Percentiles rank a stretch among this genome's conserved stretches.
These are phyloP conservation scores for Suhomyces vadensis DNA, from an alignment of 805 yeast genomes.

Conservation along the genomic window DNA sequence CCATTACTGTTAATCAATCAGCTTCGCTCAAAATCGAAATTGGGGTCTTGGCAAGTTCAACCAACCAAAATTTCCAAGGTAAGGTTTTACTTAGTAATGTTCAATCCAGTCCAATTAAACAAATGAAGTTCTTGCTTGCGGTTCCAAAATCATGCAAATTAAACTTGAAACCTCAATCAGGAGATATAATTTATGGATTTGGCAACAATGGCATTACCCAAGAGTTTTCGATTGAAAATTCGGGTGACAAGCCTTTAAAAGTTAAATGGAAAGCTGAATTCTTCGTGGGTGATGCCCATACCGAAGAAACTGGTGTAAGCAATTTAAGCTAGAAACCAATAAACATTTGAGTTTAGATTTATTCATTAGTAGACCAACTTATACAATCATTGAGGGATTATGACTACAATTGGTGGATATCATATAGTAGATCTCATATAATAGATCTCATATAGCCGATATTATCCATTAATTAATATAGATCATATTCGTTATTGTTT, in stretches of 20 bases:
- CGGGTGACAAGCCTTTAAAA: slow-evolving; percentile 47
- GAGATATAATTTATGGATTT: slow-evolving; percentile 50
- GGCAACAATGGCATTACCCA: slow-evolving; percentile 55
- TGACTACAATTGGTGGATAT: no score
- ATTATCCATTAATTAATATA: no score
- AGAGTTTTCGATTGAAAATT: slow-evolving; percentile 42
- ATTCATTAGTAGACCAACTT: no score
- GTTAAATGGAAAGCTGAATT: slow-evolving; percentile 76
- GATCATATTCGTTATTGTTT: no score
- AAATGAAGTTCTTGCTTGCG: slow-evolving; percentile 63
- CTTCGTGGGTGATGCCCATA: slow-evolving; percentile 44
- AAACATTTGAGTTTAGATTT: no score
- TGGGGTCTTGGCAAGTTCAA: slow-evolving; percentile 36
- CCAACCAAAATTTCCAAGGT: slow-evolving; percentile 40
- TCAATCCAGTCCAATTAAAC: slow-evolving; percentile 44
- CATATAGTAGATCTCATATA: neutral
- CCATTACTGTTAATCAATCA: slow-evolving; percentile 44
- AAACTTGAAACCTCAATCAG: slow-evolving; percentile 62
- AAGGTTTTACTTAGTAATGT: slow-evolving; percentile 54
- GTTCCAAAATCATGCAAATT: slow-evolving; percentile 65
- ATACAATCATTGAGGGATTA: no score
- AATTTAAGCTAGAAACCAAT: slow-evolving; percentile 16
- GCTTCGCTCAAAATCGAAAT: slow-evolving; percentile 51
- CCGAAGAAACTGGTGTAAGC: slow-evolving; percentile 60
- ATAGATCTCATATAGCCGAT: no score